A percentile compares a stretch with the other conserved stretches of the same genome.
phyloP scores from a whole-genome alignment of 371 early-diverging fungal species.

The Mucor velutinosus region DNA sequence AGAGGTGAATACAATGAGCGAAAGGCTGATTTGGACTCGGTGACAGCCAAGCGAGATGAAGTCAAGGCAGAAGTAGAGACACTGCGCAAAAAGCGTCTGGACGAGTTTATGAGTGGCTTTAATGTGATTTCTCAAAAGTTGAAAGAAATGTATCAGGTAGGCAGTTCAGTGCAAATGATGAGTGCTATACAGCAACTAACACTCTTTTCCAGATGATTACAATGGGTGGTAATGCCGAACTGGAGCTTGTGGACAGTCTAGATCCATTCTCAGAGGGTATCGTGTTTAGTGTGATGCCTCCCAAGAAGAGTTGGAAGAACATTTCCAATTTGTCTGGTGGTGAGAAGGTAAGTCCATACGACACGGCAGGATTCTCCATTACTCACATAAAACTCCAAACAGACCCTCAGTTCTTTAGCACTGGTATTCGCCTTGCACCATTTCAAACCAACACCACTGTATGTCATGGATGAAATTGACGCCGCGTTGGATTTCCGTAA shows the following conservation, averaged over 20 bases:
- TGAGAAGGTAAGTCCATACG: conserved; percentile 83
- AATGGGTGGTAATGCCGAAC: conserved; percentile 99
- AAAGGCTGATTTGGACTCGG: conserved; percentile 74
- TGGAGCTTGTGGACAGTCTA: conserved; percentile 99
- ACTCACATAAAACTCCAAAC: not conserved
- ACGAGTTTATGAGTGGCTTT: conserved; percentile 98
- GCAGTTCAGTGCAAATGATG: not conserved
- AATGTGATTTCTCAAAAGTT: conserved; percentile 91
- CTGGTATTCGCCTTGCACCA: conserved; percentile 99
- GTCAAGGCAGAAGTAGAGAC: conserved; percentile 76
- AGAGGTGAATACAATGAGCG: conserved; percentile 74
- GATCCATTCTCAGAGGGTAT: conserved; percentile 99
- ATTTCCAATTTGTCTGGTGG: conserved; percentile 99
- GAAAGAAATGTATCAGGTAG: conserved; percentile 98
- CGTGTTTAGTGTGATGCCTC: conserved; percentile 99
- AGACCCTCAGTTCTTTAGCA: conserved; percentile 97
- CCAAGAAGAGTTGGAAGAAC: conserved; percentile 99
- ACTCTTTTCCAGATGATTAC: conserved; percentile 84
- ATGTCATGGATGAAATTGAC: conserved; percentile 99
- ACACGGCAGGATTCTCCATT: not conserved
- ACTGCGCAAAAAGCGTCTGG: conserved; percentile 81
- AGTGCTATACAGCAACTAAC: not conserved
- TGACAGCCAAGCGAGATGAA: conserved; percentile 73
- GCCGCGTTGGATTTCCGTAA: conserved; percentile 99
- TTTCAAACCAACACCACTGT: conserved; percentile 99